Conservation (phyloP, 208 protist species). For the Naegleria lovaniensis region DNA sequence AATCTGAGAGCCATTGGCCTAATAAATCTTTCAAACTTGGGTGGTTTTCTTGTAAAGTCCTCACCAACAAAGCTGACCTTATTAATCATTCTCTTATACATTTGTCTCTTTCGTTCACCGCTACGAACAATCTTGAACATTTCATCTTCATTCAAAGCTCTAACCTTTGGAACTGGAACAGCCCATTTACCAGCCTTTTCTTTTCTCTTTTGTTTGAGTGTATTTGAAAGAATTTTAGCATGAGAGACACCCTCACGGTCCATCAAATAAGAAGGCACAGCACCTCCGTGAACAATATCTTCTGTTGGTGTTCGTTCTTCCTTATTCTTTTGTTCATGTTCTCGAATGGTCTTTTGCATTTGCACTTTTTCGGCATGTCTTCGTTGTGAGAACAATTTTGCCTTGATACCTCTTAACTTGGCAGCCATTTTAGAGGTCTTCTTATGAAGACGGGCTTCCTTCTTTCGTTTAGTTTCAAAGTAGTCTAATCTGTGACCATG, state of each 20-base stretch:
- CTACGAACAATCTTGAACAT: slow-evolving; percentile 96
- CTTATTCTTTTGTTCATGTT: slow-evolving; percentile 75
- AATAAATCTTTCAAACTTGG: slow-evolving; percentile 99
- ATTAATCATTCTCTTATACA: slow-evolving; percentile 99
- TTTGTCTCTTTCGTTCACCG: slow-evolving; percentile 70
- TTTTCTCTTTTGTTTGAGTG: slow-evolving; percentile 99
- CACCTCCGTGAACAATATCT: slow-evolving; percentile 63
- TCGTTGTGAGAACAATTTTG: slow-evolving; percentile 96
- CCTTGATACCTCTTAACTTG: slow-evolving; percentile 91
- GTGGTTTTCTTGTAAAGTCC: slow-evolving; percentile 98
- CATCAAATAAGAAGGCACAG: slow-evolving; percentile 99
- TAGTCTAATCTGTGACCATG: not conserved
- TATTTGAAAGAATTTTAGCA: slow-evolving; percentile 98
- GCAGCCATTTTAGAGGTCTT: slow-evolving; percentile 84
- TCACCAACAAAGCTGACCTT: slow-evolving; percentile 99
- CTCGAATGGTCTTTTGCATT: slow-evolving; percentile 98
- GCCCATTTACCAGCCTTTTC: slow-evolving; percentile 99
- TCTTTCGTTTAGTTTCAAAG: slow-evolving; percentile 17
- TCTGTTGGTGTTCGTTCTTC: slow-evolving; percentile 26
- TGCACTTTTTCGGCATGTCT: slow-evolving; percentile 97
- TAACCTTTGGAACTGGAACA: slow-evolving; percentile 98
- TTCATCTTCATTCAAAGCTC: slow-evolving; percentile 95
- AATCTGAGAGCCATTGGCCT: slow-evolving; percentile 95
- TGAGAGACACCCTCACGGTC: slow-evolving; percentile 91
- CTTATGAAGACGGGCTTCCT: slow-evolving; percentile 57